Base-by-base conservation (phyloP, 2,329 filamentous ascomycete species). In the Nakataea oryzae region DNA sequence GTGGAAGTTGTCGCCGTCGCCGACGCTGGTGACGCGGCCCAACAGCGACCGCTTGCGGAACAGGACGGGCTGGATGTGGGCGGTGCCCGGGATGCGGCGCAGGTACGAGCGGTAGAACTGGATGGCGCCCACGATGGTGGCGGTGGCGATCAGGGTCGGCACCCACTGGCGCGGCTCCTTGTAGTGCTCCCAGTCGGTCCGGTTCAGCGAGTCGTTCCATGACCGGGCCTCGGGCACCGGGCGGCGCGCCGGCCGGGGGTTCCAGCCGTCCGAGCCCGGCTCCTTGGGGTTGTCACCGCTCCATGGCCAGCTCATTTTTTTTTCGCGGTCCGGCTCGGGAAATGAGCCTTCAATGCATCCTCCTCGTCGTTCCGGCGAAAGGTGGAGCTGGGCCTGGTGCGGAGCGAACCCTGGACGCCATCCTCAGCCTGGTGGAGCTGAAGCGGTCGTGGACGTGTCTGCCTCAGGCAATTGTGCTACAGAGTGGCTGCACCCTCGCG, bases 1-100 rank as follows among this genome's bases (percentile, higher is more conserved):
- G 68, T 95, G 89, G 73, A 99, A 97, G 72, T 93, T 93, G 74
- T 99, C 95, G 4, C 92, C 96, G 80, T 99, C 95, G 55, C 96
- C 95, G 28, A 99, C 95, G 68, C 90, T 92, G 14, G 93, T 97
- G 55, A 97, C 95, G 65, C 83, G 84, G 17, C 95, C 95, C 68
- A 93, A 89, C 55, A 99, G 71, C 67, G 85, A 93, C 68, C 90
- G 83, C 64, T 80, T 86, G 57, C 90, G 85, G 71, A 93, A 93
- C 71, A 87, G 88, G 13, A 80, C 78, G 2, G 91, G 89, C 58
- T 86, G 85, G 67, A 99, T 88, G 71, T 92, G 83, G 28, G 83
- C 80, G 47, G 90, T 85, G 62, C 86, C 87, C 4, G 92, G 92
- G 63, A 97, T 91, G 61, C 95, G 89, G 47, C 91, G 88, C 59